phyloP scores from a whole-genome alignment of 2,329 filamentous ascomycete genomes.

The Drechslerella coelobrocha region DNA sequence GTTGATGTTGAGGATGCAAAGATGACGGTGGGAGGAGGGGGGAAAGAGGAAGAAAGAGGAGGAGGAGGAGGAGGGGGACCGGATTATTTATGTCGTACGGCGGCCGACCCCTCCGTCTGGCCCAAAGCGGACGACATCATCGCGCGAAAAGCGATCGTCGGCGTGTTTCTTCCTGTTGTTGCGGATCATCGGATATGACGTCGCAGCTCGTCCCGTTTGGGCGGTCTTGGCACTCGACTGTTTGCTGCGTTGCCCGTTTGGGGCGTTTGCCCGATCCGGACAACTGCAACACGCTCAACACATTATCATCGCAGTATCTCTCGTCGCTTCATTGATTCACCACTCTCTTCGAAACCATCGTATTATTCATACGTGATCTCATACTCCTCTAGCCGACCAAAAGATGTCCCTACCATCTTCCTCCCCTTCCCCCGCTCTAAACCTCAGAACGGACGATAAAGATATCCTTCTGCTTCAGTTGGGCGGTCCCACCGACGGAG shows the following conservation, averaged over 20 bases:
- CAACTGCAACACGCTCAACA: conserved; percentile 22
- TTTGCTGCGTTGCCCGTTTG: neutral
- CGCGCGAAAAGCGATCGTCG: neutral
- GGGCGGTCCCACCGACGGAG: neutral
- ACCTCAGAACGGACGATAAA: neutral
- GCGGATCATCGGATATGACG: too few species aligned
- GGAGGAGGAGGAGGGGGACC: neutral
- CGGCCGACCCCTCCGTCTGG: too few species aligned
- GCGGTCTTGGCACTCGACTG: too few species aligned
- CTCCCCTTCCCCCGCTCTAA: conserved; percentile 44
- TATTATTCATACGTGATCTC: too few species aligned
- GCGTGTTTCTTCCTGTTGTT: too few species aligned
- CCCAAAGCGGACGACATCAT: neutral
- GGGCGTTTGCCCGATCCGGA: conserved; percentile 26
- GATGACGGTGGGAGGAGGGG: neutral
- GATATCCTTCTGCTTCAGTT: conserved; percentile 25
- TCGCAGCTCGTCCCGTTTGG: too few species aligned
- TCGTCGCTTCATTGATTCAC: neutral
- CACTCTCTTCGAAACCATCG: neutral
- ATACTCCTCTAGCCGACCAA: neutral
- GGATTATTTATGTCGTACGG: neutral
- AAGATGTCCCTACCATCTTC: conserved; percentile 30
- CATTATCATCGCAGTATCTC: neutral
- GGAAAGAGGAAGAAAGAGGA: neutral
- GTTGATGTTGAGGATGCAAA: neutral